Base-by-base conservation (phyloP, 768 basidiomycete genomes). In the Boletellus ananas region DNA sequence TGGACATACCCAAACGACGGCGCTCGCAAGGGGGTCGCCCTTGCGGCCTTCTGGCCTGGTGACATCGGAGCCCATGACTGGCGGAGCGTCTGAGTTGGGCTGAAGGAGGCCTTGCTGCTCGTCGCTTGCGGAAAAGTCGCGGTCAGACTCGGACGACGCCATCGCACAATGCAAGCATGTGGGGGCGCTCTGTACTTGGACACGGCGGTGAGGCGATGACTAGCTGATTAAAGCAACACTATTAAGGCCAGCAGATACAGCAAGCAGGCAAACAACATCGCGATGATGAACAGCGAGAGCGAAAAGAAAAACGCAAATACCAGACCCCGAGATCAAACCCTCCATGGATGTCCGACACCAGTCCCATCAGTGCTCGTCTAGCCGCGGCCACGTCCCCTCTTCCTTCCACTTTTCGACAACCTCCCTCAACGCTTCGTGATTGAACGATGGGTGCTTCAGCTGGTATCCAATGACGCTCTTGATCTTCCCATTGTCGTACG, bases 391-490 rank as follows among this genome's bases (percentile, higher is more conserved):
- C 0, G 68, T 51, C 35, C 83, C 81, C 58, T 93, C 90, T 13
- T 68, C 81, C 63, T 86, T 89, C 83, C 86, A 91, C 64, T 86
- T 85, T 59, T 86, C 84, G 31, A 93, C 78, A 27, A 89, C 74
- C 49, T 91, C 88, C 60, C 74, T 71, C 46, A 93, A 63, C 7
- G 77, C 71, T 16, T 81, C 81, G 40, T 78, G 78, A 58, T 74
- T 76, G 60, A 92, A 83, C 33, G 75, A 58, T 1, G 91, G 88
- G 31, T 72, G 72, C 56, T 75, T 78, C 42, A 90, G 70, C 54
- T 77, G 70, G 66, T 89, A 92, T 1, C 84, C 85, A 18, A 87
- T 57, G n/a, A 90, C 61, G 27, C 76, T 71, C 65, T 90, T 87
- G 63, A 92, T 74, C 73, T 90, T 93, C 43, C 63, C 69, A 55